Conservation (phyloP, 2,329 filamentous ascomycete genomes). For the Metarhizium guizhouense region DNA sequence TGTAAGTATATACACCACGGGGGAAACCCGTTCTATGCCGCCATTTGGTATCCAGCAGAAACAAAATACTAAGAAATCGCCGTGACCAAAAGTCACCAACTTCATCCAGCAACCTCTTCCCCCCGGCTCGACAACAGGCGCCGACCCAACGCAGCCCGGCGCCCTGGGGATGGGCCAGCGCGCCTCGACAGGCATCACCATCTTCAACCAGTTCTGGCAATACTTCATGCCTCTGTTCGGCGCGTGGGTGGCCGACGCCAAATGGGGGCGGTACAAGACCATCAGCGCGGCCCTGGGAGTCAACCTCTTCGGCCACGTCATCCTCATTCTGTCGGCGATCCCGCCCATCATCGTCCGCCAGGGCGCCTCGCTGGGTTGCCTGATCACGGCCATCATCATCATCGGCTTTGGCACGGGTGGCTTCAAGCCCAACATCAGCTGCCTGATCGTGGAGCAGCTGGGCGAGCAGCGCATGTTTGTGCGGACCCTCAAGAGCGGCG, state of each 20-base stretch:
- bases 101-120: constrained; percentile 51
- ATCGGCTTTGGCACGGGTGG: constrained; percentile 61
- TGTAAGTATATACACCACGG: constrained; percentile 25
- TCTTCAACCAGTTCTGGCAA: constrained; percentile 54
- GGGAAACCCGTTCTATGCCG: no score
- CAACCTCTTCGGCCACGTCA: constrained; percentile 56
- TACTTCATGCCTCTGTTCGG: constrained; percentile 51
- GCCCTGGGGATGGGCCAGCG: constrained; percentile 49
- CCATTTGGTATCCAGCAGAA: no score
- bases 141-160: constrained; percentile 31
- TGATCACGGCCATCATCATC: constrained; percentile 54
- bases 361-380: constrained; percentile 51
- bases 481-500: constrained; percentile 49
- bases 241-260: constrained; percentile 56
- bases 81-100: constrained; percentile 35
- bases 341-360: constrained; percentile 51
- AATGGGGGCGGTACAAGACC: constrained; percentile 64
- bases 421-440: constrained; percentile 74
- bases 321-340: constrained; percentile 57
- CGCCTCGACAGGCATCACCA: constrained; percentile 35
- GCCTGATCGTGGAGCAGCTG: constrained; percentile 63
- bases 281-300: constrained; percentile 59
- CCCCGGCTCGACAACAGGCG: constrained; percentile 43
- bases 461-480: constrained; percentile 29
- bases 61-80: no score